These are phyloP conservation scores for Juncus effusus DNA, from an alignment of 176 grass and related monocot species.

Conservation along the genomic window DNA sequence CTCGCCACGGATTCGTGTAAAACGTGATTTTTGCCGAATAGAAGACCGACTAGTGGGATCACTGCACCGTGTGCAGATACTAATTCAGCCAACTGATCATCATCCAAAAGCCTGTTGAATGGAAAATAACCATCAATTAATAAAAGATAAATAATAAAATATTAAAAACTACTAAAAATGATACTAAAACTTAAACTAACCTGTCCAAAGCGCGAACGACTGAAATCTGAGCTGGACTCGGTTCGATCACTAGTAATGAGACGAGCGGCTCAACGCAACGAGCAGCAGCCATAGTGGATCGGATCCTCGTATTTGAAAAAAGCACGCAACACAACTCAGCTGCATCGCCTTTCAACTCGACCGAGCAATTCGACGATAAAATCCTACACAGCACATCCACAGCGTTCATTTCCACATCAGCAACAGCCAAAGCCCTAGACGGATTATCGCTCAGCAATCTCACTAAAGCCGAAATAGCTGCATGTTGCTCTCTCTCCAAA, in stretches of 20 bases:
- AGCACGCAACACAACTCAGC: slow-evolving; percentile 91
- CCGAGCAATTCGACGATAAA: slow-evolving; percentile 80
- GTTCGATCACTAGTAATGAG: slow-evolving; percentile 70
- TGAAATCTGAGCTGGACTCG: slow-evolving; percentile 80
- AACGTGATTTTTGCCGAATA: slow-evolving; percentile 86
- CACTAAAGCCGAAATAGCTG: slow-evolving; percentile 94
- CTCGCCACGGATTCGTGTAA: slow-evolving; percentile 89
- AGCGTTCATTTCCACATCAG: slow-evolving; percentile 95
- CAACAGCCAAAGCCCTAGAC: slow-evolving; percentile 79
- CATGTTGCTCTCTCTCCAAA: slow-evolving; percentile 94
- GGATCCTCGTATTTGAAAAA: slow-evolving; percentile 94
- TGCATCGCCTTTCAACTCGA: slow-evolving; percentile 94
- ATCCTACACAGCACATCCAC: slow-evolving; percentile 94
- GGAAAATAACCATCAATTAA: not conserved
- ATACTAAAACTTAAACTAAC: not conserved
- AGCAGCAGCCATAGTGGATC: slow-evolving; percentile 84
- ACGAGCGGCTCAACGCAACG: slow-evolving; percentile 94
- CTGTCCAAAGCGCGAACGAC: slow-evolving; percentile 94
- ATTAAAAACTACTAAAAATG: no score
- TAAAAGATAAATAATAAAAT: no score
- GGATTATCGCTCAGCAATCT: slow-evolving; percentile 89
- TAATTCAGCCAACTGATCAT: slow-evolving; percentile 88
- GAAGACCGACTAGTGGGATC: slow-evolving; percentile 80
- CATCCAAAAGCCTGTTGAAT: slow-evolving; percentile 94
- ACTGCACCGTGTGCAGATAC: slow-evolving; percentile 85